These are phyloP conservation scores for Micromonas pusilla DNA, from an alignment of 139 green algal genomes.

Conservation along the genomic window DNA sequence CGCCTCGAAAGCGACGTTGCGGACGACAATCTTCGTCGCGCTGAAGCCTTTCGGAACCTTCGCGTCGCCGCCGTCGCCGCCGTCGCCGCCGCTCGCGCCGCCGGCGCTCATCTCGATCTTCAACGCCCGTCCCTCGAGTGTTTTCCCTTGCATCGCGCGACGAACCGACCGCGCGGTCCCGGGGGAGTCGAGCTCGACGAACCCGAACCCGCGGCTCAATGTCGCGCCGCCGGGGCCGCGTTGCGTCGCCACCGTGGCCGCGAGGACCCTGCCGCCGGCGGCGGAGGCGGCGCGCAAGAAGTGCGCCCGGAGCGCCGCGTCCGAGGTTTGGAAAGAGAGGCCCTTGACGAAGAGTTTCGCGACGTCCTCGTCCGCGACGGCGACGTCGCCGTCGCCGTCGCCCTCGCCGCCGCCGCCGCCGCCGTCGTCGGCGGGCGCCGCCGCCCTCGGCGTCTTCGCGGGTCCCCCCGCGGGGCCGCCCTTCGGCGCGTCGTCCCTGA, in stretches of 20 bases:
- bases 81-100: not conserved
- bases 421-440: conserved; percentile 18
- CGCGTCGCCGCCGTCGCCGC: not conserved
- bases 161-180: not conserved
- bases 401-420: conserved; percentile 14
- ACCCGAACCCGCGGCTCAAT: conserved; percentile 76
- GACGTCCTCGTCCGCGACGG: conserved; percentile 15
- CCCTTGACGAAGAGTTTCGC: conserved; percentile 86
- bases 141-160: not conserved
- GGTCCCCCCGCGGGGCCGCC: no score
- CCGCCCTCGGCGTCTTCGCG: not conserved
- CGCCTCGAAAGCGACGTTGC: conserved; percentile 96
- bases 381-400: conserved; percentile 31
- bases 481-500: conserved; percentile 40
- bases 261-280: conserved; percentile 27
- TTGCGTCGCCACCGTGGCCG: conserved; percentile 39
- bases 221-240: conserved; percentile 50
- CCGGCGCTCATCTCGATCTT: conserved; percentile 1
- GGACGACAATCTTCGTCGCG: conserved; percentile 80
- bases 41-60: conserved; percentile 24
- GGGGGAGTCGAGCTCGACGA: conserved; percentile 38
- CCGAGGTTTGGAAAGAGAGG: conserved; percentile 76
- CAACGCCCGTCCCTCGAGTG: not conserved
- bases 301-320: conserved; percentile 57
- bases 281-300: conserved; percentile 47